Conservation (phyloP, 306 rosid species). For the Luffa aegyptiaca region DNA sequence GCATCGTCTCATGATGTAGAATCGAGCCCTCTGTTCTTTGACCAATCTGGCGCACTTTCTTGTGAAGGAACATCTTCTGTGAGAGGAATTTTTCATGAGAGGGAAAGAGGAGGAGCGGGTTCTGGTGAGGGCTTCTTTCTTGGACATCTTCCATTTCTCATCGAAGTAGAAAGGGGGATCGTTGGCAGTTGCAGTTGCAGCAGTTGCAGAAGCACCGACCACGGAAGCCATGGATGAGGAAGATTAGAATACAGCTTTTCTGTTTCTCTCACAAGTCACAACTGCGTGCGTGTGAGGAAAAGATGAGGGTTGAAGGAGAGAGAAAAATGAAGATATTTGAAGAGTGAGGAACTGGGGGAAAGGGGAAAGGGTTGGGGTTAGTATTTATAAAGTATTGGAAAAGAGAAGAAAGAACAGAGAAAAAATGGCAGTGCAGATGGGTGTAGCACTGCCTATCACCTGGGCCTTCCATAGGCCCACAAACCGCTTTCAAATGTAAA, state of each 20-base stretch:
- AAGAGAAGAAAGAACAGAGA: not conserved
- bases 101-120: conserved; percentile 6
- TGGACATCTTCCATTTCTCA: conserved; percentile 76
- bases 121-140: conserved; percentile 35
- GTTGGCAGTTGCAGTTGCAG: not conserved
- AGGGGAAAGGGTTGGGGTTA: not conserved
- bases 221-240: not conserved
- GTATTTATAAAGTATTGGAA: conserved; percentile 49
- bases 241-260: not conserved
- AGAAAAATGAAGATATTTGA: not conserved
- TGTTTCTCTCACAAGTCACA: not conserved
- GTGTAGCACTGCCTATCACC: conserved; percentile 58
- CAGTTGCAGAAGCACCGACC: not conserved
- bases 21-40: conserved; percentile 81
- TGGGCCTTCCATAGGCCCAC: conserved; percentile 41
- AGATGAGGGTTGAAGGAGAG: not conserved
- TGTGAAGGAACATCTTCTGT: conserved; percentile 48
- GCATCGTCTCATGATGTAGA: conserved; percentile 87
- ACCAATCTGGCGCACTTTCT: conserved; percentile 78
- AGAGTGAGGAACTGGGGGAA: not conserved
- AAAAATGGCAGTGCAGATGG: conserved; percentile 1
- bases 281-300: too few relatives aligned
- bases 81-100: conserved; percentile 9
- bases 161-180: conserved; percentile 49
- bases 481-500: conserved; percentile 16